Evolutionary conservation across 2,329 filamentous ascomycete species (phyloP), one percentile per base, ranked within the genome.

Genomic region (Fonsecaea pugnacius): DNA sequence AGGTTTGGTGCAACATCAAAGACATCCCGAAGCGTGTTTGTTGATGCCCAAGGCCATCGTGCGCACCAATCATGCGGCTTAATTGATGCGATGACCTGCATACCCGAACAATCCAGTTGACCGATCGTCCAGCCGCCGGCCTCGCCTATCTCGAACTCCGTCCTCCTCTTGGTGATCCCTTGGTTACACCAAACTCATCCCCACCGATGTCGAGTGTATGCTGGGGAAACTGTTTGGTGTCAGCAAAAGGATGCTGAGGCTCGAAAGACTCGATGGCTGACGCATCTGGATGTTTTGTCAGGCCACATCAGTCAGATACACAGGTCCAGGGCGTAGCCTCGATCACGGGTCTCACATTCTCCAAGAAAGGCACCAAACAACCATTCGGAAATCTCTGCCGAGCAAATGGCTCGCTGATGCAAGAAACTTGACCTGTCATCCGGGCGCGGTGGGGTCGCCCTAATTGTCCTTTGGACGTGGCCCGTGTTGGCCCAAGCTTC

Each of bases 21-120:
- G 38, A 14, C n/a, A 50, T 57, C 30, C 32, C 57, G 36, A 50
- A 48, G 21, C 46, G 38, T 48, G 54, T 24, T n/a, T n/a, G 5
- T 55, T 53, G 50, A 52, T 38, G 40, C 24, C 12, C 48, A 32
- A 60, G 9, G 18, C 51, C 24, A 18, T 35, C 14, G 9, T 30
- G 64, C 18, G 43, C 38, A 55, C 60, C 63, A 67, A 65, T 67
- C 60, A 63, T 36, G 48, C 55, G 33, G 27, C n/a, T 55, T 58
- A 48, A 46, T 58, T 38, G 60, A 36, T 58, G 59, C 58, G 57
- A 67, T 67, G 66, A 67, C 66, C 66, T 67, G 66, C 66, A 67
- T 67, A 67, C 52, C 63, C 60, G 60, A 48, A 51, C 43, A 48
- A 56, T 46, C 56, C 36, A 65, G 53, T 54, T 60, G 63, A 57